Conservation (phyloP, 2,329 filamentous ascomycete genomes). For the Alternaria incomplexa region DNA sequence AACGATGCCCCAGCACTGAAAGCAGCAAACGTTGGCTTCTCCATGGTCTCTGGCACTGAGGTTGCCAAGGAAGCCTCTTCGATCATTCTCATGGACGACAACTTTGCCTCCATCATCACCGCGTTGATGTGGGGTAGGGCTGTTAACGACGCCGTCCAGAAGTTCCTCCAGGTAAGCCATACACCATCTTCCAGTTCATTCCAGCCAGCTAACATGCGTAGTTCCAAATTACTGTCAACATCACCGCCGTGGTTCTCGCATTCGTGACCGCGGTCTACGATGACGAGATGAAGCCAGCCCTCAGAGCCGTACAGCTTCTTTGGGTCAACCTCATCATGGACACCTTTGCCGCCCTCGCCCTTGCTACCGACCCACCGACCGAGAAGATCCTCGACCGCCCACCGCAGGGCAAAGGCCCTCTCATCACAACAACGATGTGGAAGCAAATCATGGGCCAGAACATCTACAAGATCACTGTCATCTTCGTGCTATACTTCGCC, state of each 20-base stretch:
- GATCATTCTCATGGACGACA: conserved; percentile 97
- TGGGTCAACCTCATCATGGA: conserved; percentile 99
- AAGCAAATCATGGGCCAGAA: conserved; percentile 70
- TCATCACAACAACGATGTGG: conserved; percentile 70
- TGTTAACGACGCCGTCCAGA: conserved; percentile 98
- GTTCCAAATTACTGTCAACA: conserved; percentile 97
- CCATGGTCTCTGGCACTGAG: conserved; percentile 93
- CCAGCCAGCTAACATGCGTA: conserved; percentile 9
- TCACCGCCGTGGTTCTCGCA: conserved; percentile 96
- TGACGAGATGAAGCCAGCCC: conserved; percentile 81
- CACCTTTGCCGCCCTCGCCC: conserved; percentile 89
- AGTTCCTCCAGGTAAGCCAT: conserved; percentile 76
- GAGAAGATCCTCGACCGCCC: conserved; percentile 92
- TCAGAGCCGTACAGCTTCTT: conserved; percentile 92
- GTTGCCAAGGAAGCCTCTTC: conserved; percentile 94
- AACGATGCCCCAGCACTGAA: conserved; percentile 97
- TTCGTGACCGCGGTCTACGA: conserved; percentile 95
- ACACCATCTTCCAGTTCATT: too few species aligned
- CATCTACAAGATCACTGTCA: conserved; percentile 65
- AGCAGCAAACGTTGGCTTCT: conserved; percentile 96
- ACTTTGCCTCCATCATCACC: conserved; percentile 94
- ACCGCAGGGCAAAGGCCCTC: conserved; percentile 82
- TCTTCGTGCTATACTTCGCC: conserved; percentile 67
- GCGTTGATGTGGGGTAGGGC: conserved; percentile 94
- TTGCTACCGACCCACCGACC: conserved; percentile 96